Base-by-base conservation (phyloP, 2,329 filamentous ascomycete genomes). In the Bisporella sp. region DNA sequence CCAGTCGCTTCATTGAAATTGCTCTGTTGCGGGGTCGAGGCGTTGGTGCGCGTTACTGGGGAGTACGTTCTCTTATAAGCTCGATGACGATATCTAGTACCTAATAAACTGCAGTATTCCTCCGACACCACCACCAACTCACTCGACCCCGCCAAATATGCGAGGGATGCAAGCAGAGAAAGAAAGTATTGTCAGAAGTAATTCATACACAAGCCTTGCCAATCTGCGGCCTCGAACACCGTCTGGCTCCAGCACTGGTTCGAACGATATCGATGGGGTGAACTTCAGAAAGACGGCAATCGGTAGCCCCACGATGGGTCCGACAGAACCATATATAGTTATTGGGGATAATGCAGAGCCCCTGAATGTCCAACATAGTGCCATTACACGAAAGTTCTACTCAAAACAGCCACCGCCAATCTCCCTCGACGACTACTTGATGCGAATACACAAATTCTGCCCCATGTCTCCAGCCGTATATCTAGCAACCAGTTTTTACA, bases 401-500 rank as follows among this genome's bases (percentile, higher is more conserved):
- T 92, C 87, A 57, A 96, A 93, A 66, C 81, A 83, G 46, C 82
- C 89, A 12, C 92, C 93, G 21, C 84, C 87, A 8, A 92, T 97
- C 57, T 78, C 82, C 35, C 77, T 96, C 44, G 81, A 85, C 62
- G 86, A 93, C 56, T 99, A 97, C 64, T 78, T 97, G 29, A 75
- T 84, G 61, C 87, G 92, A 12, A 80, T 97, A 52, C 91, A 97
- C 69, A 82, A 82, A 51, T 96, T 87, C 71, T 97, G 92, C 63
- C 91, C 93, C 4, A 90, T 96, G 80, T 95, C 88, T 55, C 90
- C 91, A 0, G 92, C 85, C 29, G 92, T 97, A 7, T 96, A 96
- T 69, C 82, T 99, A 30, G 89, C 92, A 1, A 85, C 91, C 4
- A 90, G 87, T 44, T 75, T 87, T 6, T 97, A 96, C 70, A 92